phyloP scores from a whole-genome alignment of 495 filamentous ascomycete genomes.

The Hyaloscypha finlandica region DNA sequence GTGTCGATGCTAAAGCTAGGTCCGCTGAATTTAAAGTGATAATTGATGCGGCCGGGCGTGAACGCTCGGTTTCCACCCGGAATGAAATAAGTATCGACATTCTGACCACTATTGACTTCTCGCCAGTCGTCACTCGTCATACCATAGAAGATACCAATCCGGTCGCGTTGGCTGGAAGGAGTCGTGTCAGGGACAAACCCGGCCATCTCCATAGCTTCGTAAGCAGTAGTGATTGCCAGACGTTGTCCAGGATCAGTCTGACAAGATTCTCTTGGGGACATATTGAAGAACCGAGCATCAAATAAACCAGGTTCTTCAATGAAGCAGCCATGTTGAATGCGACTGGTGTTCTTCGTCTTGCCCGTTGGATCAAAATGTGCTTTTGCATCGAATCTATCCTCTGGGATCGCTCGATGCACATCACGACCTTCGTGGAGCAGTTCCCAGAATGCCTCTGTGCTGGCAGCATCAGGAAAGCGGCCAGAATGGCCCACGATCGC shows the following conservation, averaged over 20 bases:
- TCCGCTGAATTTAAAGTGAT: constrained; percentile 84
- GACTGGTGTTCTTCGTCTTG: constrained; percentile 73
- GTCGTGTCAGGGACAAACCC: constrained; percentile 85
- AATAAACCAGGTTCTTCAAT: constrained; percentile 84
- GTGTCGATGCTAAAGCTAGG: constrained; percentile 88
- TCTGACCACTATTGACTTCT: constrained; percentile 83
- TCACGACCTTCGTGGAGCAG: constrained; percentile 66
- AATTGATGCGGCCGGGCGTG: constrained; percentile 81
- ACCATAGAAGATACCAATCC: constrained; percentile 89
- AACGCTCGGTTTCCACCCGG: constrained; percentile 87
- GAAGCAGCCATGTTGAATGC: constrained; percentile 84
- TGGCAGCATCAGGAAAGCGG: constrained; percentile 69
- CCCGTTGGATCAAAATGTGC: constrained; percentile 77
- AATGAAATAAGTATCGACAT: constrained; percentile 91
- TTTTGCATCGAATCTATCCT: constrained; percentile 76
- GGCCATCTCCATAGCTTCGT: constrained; percentile 89
- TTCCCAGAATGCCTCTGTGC: constrained; percentile 62
- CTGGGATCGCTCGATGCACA: constrained; percentile 61
- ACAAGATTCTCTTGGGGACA: constrained; percentile 86
- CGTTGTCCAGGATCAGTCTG: constrained; percentile 91
- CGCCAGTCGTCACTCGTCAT: constrained; percentile 90
- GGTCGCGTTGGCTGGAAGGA: constrained; percentile 78
- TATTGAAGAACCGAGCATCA: constrained; percentile 90
- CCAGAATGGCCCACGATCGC: constrained; percentile 81
- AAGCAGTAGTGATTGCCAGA: constrained; percentile 81